A percentile compares a stretch with the other conserved stretches of the same genome.
phyloP scores from a whole-genome alignment of 805 yeast genomes.

The Candida koratica region DNA sequence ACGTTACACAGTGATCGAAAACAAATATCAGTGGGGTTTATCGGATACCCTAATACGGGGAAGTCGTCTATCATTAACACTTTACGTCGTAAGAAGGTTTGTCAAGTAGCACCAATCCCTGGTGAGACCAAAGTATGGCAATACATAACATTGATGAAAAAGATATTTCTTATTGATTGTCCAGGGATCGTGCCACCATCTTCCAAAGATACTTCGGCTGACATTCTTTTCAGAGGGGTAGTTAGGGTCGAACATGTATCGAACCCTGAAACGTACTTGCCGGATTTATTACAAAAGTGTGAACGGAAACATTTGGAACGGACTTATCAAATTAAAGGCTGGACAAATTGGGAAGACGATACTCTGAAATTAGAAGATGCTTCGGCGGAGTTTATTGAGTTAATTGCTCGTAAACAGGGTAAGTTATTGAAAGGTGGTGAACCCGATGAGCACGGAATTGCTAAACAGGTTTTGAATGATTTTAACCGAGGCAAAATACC shows the following conservation, averaged over 20 bases:
- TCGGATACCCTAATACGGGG: constrained; percentile 98
- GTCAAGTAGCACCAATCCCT: constrained; percentile 96
- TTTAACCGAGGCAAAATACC: constrained; percentile 97
- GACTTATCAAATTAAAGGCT: constrained; percentile 91
- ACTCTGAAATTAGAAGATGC: constrained; percentile 45
- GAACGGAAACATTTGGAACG: constrained; percentile 87
- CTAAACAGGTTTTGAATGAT: constrained; percentile 86
- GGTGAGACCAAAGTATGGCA: constrained; percentile 99
- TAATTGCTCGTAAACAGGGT: constrained; percentile 89
- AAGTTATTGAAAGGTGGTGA: constrained; percentile 95
- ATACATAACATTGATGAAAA: constrained; percentile 93
- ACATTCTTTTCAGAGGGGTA: constrained; percentile 91
- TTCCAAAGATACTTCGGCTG: constrained; percentile 81
- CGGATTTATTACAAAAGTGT: constrained; percentile 80
- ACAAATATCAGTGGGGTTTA: constrained; percentile 94
- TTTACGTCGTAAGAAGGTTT: constrained; percentile 88
- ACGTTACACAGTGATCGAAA: constrained; percentile 86
- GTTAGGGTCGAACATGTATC: constrained; percentile 98
- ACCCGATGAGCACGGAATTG: constrained; percentile 91
- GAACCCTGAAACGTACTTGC: constrained; percentile 91
- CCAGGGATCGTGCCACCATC: constrained; percentile 99
- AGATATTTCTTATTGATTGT: constrained; percentile 92
- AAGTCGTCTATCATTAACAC: constrained; percentile 95
- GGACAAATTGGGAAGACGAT: constrained; percentile 53
- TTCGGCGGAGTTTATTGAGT: constrained; percentile 71